A percentile compares a stretch with the other conserved stretches of the same genome.
Conservation (phyloP, 495 filamentous ascomycete genomes). For the Bombardia bombarda region DNA sequence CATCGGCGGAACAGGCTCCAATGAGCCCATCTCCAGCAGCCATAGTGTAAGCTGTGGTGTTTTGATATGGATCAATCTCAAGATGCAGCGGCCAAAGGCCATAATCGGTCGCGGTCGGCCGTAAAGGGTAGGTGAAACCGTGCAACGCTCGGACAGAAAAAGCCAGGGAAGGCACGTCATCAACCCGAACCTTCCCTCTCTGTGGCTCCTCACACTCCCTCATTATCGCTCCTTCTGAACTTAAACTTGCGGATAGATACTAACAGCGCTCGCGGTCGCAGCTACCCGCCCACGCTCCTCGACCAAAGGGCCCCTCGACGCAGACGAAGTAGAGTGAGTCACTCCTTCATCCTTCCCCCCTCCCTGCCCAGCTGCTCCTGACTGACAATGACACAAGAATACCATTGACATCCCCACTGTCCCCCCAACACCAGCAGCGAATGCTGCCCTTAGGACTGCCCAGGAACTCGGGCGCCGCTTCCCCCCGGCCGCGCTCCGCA, state of each 20-base stretch:
- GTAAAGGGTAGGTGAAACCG: slow-evolving; percentile 26
- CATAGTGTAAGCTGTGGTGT: not conserved
- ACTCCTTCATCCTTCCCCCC: slow-evolving; percentile 1
- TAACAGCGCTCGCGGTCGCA: slow-evolving; percentile 11
- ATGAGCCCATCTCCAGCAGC: no score
- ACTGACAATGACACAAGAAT: slow-evolving; percentile 13
- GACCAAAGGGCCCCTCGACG: slow-evolving; percentile 51
- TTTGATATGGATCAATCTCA: slow-evolving; percentile 27
- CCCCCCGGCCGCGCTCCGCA: slow-evolving; percentile 18
- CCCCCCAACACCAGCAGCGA: slow-evolving; percentile 7
- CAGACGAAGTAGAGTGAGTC: slow-evolving; percentile 45
- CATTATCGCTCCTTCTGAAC: not conserved
- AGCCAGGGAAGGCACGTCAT: no score
- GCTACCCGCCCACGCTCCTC: slow-evolving; percentile 41
- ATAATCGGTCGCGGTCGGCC: slow-evolving; percentile 31
- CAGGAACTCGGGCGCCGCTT: slow-evolving; percentile 9
- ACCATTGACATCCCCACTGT: slow-evolving; percentile 19
- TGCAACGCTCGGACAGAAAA: not conserved
- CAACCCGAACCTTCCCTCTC: not conserved
- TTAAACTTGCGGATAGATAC: not conserved
- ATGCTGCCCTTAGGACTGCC: slow-evolving; percentile 3
- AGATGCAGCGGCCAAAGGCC: slow-evolving; percentile 20
- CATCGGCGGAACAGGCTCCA: no score
- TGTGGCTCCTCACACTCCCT: not conserved
- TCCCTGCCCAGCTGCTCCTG: not conserved